A percentile compares a stretch with the other conserved stretches of the same genome.
phyloP scores from a whole-genome alignment of 805 yeast genomes.

The Candida sonorensis region DNA sequence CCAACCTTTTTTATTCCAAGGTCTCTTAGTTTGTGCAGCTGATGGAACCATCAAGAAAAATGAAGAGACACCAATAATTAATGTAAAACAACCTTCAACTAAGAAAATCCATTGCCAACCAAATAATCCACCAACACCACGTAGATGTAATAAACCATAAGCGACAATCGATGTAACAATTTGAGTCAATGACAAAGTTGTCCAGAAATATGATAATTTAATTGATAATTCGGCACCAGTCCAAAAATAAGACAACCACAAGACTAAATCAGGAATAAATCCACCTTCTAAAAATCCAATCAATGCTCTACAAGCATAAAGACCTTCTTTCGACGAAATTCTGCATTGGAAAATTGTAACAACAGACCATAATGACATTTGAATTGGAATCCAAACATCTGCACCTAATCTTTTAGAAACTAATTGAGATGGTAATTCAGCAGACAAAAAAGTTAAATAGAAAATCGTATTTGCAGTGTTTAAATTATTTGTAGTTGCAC shows the following conservation, averaged over 20 bases:
- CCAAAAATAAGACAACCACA: constrained; percentile 64
- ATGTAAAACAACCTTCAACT: constrained; percentile 55
- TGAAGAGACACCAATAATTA: constrained; percentile 39
- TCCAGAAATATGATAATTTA: constrained; percentile 55
- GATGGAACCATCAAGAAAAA: constrained; percentile 29
- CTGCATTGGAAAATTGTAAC: constrained; percentile 48
- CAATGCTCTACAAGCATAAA: constrained; percentile 41
- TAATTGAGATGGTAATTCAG: constrained; percentile 63
- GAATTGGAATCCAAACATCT: constrained; percentile 55
- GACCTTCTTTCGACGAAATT: constrained; percentile 34
- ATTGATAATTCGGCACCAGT: constrained; percentile 51
- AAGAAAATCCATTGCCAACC: constrained; percentile 68
- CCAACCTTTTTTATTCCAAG: constrained; percentile 30
- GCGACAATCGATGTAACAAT: constrained; percentile 38
- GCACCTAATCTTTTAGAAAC: constrained; percentile 59
- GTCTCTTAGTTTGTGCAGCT: constrained; percentile 24
- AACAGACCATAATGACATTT: constrained; percentile 49
- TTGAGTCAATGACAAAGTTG: constrained; percentile 42
- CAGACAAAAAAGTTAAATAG: constrained; percentile 42
- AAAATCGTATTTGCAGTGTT: constrained; percentile 54
- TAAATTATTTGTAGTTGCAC: constrained; percentile 48
- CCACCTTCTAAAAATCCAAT: constrained; percentile 63
- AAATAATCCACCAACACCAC: constrained; percentile 34
- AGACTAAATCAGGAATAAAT: constrained; percentile 55
- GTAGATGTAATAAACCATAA: constrained; percentile 46